Percentiles rank a stretch among this genome's conserved stretches.
These are phyloP conservation scores for Citrus inodora DNA, from an alignment of 345 rosid genomes.

Conservation along the genomic window DNA sequence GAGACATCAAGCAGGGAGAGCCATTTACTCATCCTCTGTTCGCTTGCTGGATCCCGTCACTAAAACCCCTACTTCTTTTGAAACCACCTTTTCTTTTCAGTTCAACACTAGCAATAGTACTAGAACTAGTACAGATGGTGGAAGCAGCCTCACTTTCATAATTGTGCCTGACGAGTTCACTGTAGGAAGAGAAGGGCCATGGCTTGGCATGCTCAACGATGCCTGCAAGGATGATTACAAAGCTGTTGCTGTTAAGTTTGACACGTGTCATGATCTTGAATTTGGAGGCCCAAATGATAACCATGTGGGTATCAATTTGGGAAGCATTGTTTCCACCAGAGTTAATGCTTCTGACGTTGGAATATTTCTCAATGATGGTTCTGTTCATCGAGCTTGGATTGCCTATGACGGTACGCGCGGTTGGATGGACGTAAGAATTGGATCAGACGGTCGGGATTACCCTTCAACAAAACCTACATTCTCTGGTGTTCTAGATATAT, in stretches of 20 bases:
- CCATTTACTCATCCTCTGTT: conserved; percentile 36
- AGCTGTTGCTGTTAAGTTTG: conserved; percentile 44
- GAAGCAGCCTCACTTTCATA: conserved; percentile 50
- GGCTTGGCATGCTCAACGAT: conserved; percentile 57
- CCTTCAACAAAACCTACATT: conserved; percentile 28
- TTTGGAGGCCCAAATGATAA: conserved; percentile 53
- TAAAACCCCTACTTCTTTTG: conserved; percentile 33
- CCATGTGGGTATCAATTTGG: conserved; percentile 52
- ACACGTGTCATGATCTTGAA: conserved; percentile 37
- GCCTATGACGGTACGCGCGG: conserved; percentile 31
- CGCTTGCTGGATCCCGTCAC: conserved; percentile 41
- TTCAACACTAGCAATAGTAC: conserved; percentile 15
- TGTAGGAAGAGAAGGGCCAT: conserved; percentile 49
- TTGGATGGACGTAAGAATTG: conserved; percentile 41
- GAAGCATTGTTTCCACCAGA: conserved; percentile 35
- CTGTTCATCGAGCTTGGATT: conserved; percentile 41
- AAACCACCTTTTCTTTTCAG: conserved; percentile 43
- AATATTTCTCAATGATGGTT: conserved; percentile 37
- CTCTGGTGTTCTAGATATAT: conserved; percentile 43
- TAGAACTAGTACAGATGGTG: conserved; percentile 13
- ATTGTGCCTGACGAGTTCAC: conserved; percentile 53
- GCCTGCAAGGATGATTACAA: conserved; percentile 50
- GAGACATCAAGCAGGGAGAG: conserved; percentile 42
- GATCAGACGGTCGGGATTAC: conserved; percentile 19
- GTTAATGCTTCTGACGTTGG: conserved; percentile 40